Percentiles rank a stretch among this genome's conserved stretches.
These are phyloP conservation scores for Penicillium canescens DNA, from an alignment of 495 filamentous ascomycete species.

Conservation along the genomic window DNA sequence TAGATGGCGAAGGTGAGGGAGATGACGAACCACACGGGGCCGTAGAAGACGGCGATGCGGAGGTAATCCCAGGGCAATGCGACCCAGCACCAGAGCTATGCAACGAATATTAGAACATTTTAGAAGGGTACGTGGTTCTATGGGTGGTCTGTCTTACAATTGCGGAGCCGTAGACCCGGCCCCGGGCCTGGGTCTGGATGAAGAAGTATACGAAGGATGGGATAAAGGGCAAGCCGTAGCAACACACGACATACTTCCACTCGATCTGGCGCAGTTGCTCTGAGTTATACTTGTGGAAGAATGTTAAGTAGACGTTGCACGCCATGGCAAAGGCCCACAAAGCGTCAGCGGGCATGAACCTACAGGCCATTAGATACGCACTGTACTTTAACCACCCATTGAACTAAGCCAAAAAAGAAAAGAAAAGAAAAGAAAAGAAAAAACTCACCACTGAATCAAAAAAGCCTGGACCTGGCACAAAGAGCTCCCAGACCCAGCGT, in stretches of 20 bases:
- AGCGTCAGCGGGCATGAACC: conserved; percentile 76
- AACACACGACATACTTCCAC: conserved; percentile 66
- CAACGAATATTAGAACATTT: not conserved
- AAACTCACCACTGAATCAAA: conserved; percentile 66
- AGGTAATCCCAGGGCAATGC: conserved; percentile 67
- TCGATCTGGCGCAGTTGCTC: conserved; percentile 68
- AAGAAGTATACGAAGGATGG: conserved; percentile 70
- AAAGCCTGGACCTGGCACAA: conserved; percentile 79
- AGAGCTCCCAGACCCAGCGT: conserved; percentile 39
- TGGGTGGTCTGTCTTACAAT: conserved; percentile 38
- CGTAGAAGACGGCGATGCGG: conserved; percentile 79
- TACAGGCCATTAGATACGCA: conserved; percentile 32
- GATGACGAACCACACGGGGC: conserved; percentile 80
- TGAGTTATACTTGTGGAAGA: conserved; percentile 74
- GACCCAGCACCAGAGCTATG: conserved; percentile 83
- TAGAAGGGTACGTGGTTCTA: too few relatives aligned
- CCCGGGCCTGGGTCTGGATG: conserved; percentile 46
- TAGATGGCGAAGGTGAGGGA: conserved; percentile 72
- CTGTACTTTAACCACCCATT: not conserved
- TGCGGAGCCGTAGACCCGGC: conserved; percentile 73
- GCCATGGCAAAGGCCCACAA: conserved; percentile 85
- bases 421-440: not conserved
- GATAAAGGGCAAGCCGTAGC: conserved; percentile 76
- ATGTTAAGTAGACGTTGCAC: conserved; percentile 85
- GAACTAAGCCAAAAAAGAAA: not conserved